Conservation (phyloP, 495 filamentous ascomycete genomes). For the Penicillium roqueforti region DNA sequence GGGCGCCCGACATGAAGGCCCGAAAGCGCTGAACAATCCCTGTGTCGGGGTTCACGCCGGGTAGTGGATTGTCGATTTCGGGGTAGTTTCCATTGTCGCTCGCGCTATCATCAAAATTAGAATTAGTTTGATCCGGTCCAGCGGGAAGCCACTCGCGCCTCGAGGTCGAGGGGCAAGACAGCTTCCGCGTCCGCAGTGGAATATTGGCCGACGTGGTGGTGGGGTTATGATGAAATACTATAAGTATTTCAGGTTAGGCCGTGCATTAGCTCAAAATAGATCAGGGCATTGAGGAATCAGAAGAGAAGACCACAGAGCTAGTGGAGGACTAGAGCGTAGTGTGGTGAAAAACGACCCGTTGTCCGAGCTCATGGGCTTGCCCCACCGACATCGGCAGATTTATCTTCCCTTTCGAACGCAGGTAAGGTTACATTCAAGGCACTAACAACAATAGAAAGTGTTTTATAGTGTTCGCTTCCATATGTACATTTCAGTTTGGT, state of each 20-base stretch:
- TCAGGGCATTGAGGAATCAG: conserved; percentile 3
- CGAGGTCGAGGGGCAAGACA: conserved; percentile 23
- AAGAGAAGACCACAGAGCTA: conserved; percentile 1
- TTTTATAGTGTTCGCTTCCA: neutral
- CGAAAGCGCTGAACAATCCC: conserved; percentile 19
- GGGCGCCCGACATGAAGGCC: conserved; percentile 51
- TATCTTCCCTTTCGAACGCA: neutral
- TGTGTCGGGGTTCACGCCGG: conserved; percentile 11
- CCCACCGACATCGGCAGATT: conserved; percentile 4
- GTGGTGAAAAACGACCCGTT: neutral
- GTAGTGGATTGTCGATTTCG: conserved; percentile 4
- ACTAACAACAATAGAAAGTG: neutral
- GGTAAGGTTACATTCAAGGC: neutral
- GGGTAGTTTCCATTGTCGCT: conserved; percentile 17
- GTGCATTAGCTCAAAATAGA: conserved; percentile 13
- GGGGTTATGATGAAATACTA: conserved; percentile 11
- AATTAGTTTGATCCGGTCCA: conserved; percentile 9
- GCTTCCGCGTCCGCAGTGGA: conserved; percentile 27
- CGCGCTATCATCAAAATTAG: neutral
- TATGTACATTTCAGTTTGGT: conserved; percentile 6
- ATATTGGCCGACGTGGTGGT: conserved; percentile 19
- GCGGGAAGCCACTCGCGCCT: conserved; percentile 27
- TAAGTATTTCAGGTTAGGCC: conserved; percentile 12
- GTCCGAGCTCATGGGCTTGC: neutral
- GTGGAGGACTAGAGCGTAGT: neutral